phyloP scores from a whole-genome alignment of 768 basidiomycete species.

The Asterophora lycoperdoides region DNA sequence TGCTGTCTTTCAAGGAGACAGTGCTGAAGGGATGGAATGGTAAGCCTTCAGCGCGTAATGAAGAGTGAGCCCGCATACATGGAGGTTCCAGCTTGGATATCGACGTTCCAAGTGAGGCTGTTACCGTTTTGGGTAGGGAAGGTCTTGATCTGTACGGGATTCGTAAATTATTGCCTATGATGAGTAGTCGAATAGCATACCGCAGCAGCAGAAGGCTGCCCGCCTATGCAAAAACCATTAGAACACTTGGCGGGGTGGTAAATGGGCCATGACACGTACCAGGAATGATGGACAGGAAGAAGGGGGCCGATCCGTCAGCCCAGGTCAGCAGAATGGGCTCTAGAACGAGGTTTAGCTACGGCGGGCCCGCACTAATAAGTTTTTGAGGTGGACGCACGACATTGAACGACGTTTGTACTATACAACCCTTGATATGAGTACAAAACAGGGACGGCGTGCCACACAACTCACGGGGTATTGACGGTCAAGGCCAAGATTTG shows the following conservation, averaged over 20 bases:
- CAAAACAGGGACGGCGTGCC: neutral
- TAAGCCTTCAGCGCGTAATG: neutral
- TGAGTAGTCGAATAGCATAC: slow-evolving; percentile 31
- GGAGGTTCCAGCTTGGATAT: slow-evolving; percentile 37
- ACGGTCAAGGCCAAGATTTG: slow-evolving; percentile 44
- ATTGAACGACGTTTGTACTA: slow-evolving; percentile 41
- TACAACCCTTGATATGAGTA: neutral
- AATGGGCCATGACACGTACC: slow-evolving; percentile 34
- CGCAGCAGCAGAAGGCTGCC: slow-evolving; percentile 45
- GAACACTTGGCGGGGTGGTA: neutral
- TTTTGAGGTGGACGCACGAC: slow-evolving; percentile 36
- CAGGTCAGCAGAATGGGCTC: slow-evolving; percentile 59
- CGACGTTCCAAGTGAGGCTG: slow-evolving; percentile 50
- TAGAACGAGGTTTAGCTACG: slow-evolving; percentile 20
- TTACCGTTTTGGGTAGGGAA: slow-evolving; percentile 45
- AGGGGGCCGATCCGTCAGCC: slow-evolving; percentile 49
- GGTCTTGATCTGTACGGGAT: slow-evolving; percentile 42
- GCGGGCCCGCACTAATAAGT: slow-evolving; percentile 1
- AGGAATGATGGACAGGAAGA: slow-evolving; percentile 57
- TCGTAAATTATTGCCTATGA: neutral
- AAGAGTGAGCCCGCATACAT: slow-evolving; percentile 36
- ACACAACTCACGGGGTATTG: slow-evolving; percentile 54
- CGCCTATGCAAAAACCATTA: slow-evolving; percentile 34
- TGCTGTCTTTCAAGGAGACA: slow-evolving; percentile 52
- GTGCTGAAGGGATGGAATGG: slow-evolving; percentile 36